Base-by-base conservation (phyloP, 2,329 filamentous ascomycete genomes). In the Diaporthe ampelina region DNA sequence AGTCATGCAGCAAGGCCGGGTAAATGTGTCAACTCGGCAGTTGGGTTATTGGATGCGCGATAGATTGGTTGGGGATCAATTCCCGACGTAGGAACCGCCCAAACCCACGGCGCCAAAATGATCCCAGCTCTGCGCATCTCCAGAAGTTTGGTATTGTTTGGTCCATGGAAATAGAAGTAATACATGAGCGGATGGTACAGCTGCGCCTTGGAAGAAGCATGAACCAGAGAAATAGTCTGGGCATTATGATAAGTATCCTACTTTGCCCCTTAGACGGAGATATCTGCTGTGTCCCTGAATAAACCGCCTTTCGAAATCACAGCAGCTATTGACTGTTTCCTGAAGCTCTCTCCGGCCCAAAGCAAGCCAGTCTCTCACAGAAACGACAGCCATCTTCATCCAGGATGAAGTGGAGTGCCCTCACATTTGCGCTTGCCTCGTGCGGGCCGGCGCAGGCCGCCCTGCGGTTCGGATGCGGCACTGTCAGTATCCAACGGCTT, bases 391-490 rank as follows among this genome's bases (percentile, higher is more conserved):
- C 3, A n/a, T n/a, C 17, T 7, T 8, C 17, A 32, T 2, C 6
- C 26, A 48, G 24, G n/a, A 73, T 73, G 70, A 73, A 58, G 70
- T 37, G 17, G n/a, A 29, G 21, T 37, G 26, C 35, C 26, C 35
- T 58, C 15, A 4, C 19, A 29, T 76, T 78, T 48, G 21, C 37
- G 29, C 76, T 79, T 48, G 76, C 74, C 61, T 32, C 63, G 6
- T 52, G 48, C 10, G 45, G 48, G 63, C 61, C 61, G 13, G 37
- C 61, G n/a, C 76, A 78, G 61, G 78, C 78, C n/a, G 77, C 77
- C 11, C 79, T 81, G 29, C 80, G 80, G 6, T 81, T 81, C 73
- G 77, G 78, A 61, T 81, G 80, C 75, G 79, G 79, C 6, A 80
- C 80, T 32, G 78, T 81, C 9, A 77, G 78, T 61, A 77, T 81